Evolutionary conservation across 2,329 filamentous ascomycete species (phyloP), one percentile per base, ranked within the genome.

Genomic region (Sarocladium brachiariae): DNA sequence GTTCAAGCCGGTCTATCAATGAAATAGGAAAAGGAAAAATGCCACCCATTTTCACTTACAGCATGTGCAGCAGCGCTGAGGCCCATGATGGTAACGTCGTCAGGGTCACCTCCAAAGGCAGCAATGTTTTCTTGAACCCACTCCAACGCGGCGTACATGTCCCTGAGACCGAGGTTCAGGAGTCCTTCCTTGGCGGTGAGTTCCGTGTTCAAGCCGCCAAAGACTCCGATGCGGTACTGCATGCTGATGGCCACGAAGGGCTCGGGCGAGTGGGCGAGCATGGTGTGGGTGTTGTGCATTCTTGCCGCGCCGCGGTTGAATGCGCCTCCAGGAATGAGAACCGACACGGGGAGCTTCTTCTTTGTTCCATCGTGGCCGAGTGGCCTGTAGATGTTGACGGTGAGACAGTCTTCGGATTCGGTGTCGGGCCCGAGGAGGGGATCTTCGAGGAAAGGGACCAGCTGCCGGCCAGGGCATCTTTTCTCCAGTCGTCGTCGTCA

Each of bases 121-220:
- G 54, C 64, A 49, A 79, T 76, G 55, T 79, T 77, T 47, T 75
- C 70, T 35, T 72, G 66, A 2, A 79, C 67, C 76, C 76, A 80
- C 48, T 70, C 61, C 5, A 79, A 60, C 1, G 70, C 66, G 4
- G 72, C 55, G 19, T 69, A 64, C 57, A 78, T 75, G 52, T 80
- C 76, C 37, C 69, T 68, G 10, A 79, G 60, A 0, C 78, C 79
- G 11, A 76, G 64, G 54, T 83, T 83, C 16, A 80, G 66, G 1
- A 74, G 53, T 0, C 76, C 78, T 49, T 76, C 73, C 21, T 75
- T 72, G 10, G 70, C 65, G 31, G 76, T 71, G 46, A 80, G 61
- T 25, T 64, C 61, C 7, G 71, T 79, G 10, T 76, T 73, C 8
- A 85, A 58, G 55, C 84, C 82, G 0, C 82, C 82, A 61, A 83